Base-by-base conservation (phyloP, 345 rosid species). In the Eucalyptus coolabah region DNA sequence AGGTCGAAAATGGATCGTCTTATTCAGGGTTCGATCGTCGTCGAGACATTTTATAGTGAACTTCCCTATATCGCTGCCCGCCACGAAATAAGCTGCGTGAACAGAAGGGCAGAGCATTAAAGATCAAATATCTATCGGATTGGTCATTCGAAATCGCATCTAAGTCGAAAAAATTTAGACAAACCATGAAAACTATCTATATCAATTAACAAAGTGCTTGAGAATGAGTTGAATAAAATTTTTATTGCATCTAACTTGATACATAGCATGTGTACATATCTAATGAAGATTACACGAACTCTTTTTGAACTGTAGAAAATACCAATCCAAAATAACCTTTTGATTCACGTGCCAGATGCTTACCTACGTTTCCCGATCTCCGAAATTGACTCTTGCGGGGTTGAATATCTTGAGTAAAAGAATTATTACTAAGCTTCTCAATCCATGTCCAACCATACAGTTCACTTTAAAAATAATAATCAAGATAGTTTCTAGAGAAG, bases 51-150 rank as follows among this genome's bases (percentile, higher is more conserved):
- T 93, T 92, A 96, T 90, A 2, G 97, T 94, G 67, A 96, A 95
- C 90, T 96, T 96, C 16, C 97, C 96, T 72, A 96, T 96, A 23
- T 96, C 97, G 42, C 87, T 88, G 15, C 98, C 98, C 3, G 94
- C 95, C 54, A 95, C 94, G 34, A 96, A 96, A 89, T 96, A 95
- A 53, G 96, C 96, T 95, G 91, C 92, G 50, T n/a, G 28, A 77
- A 51, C 23, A 77, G 37, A 49, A 63, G 83, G 16, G 45, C 28
- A 77, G 15, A 77, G 47, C 45, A 19, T 77, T 77, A 77, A 72
- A 40, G 28, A 77, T 24, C 45, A 40, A 77, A 16, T 37, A 14
- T 18, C 44, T 34, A 5, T 53, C 26, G 83, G 28, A 23, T 21
- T 19, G 28, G 23, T 77, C 45, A 11, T 77, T 44, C 3, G 45